Conservation (phyloP, 2,329 filamentous ascomycete genomes). For the Thielaviopsis musarum region DNA sequence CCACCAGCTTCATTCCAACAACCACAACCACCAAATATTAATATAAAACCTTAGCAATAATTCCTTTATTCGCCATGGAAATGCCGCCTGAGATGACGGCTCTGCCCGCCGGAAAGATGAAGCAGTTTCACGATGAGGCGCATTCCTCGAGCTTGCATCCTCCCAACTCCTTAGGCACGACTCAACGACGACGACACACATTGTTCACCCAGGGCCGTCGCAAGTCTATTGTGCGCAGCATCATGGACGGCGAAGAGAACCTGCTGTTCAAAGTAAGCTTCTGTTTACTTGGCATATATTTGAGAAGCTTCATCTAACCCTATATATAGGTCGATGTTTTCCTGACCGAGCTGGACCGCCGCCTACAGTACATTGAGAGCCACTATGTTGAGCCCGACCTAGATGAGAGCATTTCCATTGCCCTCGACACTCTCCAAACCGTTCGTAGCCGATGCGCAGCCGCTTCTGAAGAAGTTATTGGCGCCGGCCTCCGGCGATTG, state of each 20-base stretch:
- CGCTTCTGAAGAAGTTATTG: slow-evolving; percentile 79
- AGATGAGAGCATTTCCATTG: slow-evolving; percentile 68
- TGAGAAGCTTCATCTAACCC: neutral
- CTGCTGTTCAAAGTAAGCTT: slow-evolving; percentile 36
- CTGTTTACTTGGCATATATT: neutral
- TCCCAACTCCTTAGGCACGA: neutral
- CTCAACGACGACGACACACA: slow-evolving; percentile 10
- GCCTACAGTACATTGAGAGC: slow-evolving; percentile 74
- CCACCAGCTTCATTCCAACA: neutral
- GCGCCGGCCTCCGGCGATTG: slow-evolving; percentile 66
- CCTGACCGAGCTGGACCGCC: slow-evolving; percentile 68
- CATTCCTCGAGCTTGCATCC: slow-evolving; percentile 7
- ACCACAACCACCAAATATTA: neutral
- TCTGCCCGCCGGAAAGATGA: neutral
- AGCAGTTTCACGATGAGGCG: slow-evolving; percentile 3
- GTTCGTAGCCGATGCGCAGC: slow-evolving; percentile 79
- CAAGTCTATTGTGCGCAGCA: slow-evolving; percentile 40
- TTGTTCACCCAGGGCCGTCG: slow-evolving; percentile 20
- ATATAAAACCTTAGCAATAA: neutral
- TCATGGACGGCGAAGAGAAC: slow-evolving; percentile 46
- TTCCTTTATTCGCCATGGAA: slow-evolving; percentile 1
- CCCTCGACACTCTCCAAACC: slow-evolving; percentile 70
- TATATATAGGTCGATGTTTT: slow-evolving; percentile 56
- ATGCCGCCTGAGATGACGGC: slow-evolving; percentile 5
- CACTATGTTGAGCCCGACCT: slow-evolving; percentile 63